phyloP scores from a whole-genome alignment of 1,139 yeast species.

The Blastobotrys raffinosifermentans region DNA sequence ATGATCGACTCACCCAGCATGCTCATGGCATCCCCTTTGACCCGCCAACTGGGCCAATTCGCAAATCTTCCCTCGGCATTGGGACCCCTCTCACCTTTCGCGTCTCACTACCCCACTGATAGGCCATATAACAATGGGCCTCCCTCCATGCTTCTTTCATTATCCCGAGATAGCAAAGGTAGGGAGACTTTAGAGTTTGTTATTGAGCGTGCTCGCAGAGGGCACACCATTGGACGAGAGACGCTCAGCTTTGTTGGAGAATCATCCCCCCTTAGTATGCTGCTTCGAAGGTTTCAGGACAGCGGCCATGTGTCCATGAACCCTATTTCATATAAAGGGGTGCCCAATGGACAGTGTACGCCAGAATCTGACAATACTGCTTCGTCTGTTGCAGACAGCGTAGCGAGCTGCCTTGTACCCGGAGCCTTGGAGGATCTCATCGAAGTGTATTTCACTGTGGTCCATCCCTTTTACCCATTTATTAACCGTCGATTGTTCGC shows the following conservation, averaged over 20 bases:
- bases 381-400: neutral
- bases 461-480: slow-evolving; percentile 17
- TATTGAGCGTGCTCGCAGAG: slow-evolving; percentile 5
- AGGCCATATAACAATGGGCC: too few species aligned
- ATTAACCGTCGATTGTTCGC: slow-evolving; percentile 16
- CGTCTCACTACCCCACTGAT: too few species aligned
- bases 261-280: slow-evolving; percentile 13
- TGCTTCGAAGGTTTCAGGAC: slow-evolving; percentile 11
- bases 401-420: slow-evolving; percentile 7
- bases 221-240: slow-evolving; percentile 5
- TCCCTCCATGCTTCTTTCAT: too few species aligned
- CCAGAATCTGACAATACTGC: slow-evolving; percentile 2
- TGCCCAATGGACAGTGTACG: too few species aligned
- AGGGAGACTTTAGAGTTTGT: slow-evolving; percentile 5
- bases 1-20: too few species aligned
- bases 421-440: slow-evolving; percentile 11
- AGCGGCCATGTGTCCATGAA: slow-evolving; percentile 13
- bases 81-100: too few species aligned
- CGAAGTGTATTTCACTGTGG: slow-evolving; percentile 9
- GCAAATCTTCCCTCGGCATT: too few species aligned
- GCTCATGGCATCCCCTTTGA: too few species aligned
- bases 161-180: neutral
- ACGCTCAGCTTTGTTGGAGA: slow-evolving; percentile 14
- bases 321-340: neutral
- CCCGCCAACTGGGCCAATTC: too few species aligned